Percentiles rank a stretch among this genome's conserved stretches.
Evolutionary conservation across 208 protist species (phyloP).

Genomic region (Leishmania amazonensis): DNA sequence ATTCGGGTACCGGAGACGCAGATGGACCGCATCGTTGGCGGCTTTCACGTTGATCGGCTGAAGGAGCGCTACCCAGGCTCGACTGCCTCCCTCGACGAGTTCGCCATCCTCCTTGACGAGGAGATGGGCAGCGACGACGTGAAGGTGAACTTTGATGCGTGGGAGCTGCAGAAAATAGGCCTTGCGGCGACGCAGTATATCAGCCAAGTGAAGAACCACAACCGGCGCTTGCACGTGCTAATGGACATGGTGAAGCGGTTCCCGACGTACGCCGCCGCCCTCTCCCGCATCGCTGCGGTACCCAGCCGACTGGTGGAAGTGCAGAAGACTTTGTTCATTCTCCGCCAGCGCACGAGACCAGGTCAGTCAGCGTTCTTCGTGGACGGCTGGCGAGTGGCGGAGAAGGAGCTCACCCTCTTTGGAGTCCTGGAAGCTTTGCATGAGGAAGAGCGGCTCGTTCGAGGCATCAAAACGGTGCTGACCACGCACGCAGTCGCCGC

Average conservation of each 20-base stretch:
- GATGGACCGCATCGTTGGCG: constrained; percentile 30
- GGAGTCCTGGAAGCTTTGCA: constrained; percentile 48
- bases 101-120: constrained; percentile 40
- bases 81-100: constrained; percentile 34
- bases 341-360: constrained; percentile 18
- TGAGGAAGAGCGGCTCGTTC: constrained; percentile 34
- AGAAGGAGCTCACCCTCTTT: constrained; percentile 45
- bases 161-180: constrained; percentile 72
- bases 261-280: constrained; percentile 62
- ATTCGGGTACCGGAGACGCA: not conserved
- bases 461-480: constrained; percentile 3
- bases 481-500: constrained; percentile 4
- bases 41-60: constrained; percentile 44
- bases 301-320: constrained; percentile 21
- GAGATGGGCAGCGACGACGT: constrained; percentile 34
- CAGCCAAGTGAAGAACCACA: constrained; percentile 40
- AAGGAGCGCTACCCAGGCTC: constrained; percentile 42
- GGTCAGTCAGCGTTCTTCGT: constrained; percentile 43
- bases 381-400: constrained; percentile 43
- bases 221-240: constrained; percentile 62
- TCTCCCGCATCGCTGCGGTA: constrained; percentile 37
- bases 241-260: constrained; percentile 87
- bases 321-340: constrained; percentile 15
- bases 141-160: constrained; percentile 69
- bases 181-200: constrained; percentile 59